Evolutionary conservation across 2,329 filamentous ascomycete genomes (phyloP), one percentile per base, ranked within the genome.

Genomic region (Pestalotiopsis sp.): DNA sequence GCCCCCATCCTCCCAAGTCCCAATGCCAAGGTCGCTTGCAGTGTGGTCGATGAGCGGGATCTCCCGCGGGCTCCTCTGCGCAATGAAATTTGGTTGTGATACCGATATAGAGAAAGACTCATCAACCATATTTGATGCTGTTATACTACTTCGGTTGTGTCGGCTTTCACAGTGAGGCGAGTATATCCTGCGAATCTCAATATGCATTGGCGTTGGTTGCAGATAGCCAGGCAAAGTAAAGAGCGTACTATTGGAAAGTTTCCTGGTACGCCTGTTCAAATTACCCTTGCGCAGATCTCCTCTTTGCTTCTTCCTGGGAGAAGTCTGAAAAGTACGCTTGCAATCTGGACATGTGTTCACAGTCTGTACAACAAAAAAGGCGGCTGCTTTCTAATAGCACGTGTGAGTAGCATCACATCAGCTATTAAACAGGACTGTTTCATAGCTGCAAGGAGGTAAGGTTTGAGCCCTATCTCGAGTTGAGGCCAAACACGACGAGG

Each of bases 41-140:
- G 14, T 36, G 14, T 23, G 17, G 17, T 52, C 4, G 17, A 52
- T 23, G 14, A n/a, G 45, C 45, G 45, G 45, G 20, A n/a, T n/a
- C 17, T 52, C 17, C 45, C 17, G 14, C 3, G 20, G 14, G 45
- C 4, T 4, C n/a, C 9, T 52, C 20, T 9, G 13, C 41, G 41
- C 17, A 11, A 20, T 9, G 45, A 23, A 52, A 4, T n/a, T 7
- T 52, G n/a, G 45, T n/a, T 20, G 6, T 52, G 4, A 9, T n/a
- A n/a, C 14, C 45, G 20, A 23, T 4, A 2, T 3, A 23, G 7
- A n/a, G 11, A 52, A 52, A 23, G 14, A 6, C 9, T 52, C 20
- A 52, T 52, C 17, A n/a, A n/a, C 17, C 5, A 23, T 52, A 9
- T n/a, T n/a, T 52, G 6, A 80, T 52, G 81, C 25, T 87, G 86